Percentiles rank a stretch among this genome's conserved stretches.
phyloP scores from a whole-genome alignment of 73 alveolate genomes.

The Paramecium octaurelia region DNA sequence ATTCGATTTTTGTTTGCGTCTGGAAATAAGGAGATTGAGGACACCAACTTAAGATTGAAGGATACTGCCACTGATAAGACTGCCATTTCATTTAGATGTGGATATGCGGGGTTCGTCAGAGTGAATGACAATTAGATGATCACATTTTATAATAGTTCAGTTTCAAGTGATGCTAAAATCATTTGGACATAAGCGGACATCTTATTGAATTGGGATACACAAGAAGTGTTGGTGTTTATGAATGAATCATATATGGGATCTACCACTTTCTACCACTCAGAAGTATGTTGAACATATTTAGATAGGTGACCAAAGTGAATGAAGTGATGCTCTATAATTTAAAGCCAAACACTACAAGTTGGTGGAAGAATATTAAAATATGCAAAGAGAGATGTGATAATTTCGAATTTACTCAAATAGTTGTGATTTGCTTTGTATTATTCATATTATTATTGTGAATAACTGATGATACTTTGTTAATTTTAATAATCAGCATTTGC shows the following conservation, averaged over 20 bases:
- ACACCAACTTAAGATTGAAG: conserved; percentile 52
- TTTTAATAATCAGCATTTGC: neutral
- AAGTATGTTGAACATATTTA: neutral
- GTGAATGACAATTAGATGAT: conserved; percentile 65
- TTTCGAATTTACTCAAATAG: neutral
- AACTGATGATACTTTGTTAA: neutral
- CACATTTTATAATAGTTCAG: conserved; percentile 50
- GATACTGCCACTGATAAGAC: conserved; percentile 42
- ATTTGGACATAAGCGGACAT: conserved; percentile 41
- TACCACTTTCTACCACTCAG: conserved; percentile 21
- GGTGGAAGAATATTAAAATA: conserved; percentile 44
- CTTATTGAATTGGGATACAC: conserved; percentile 43
- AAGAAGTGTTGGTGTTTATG: conserved; percentile 20
- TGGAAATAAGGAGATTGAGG: conserved; percentile 47
- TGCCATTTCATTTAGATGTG: conserved; percentile 59
- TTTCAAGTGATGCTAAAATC: neutral
- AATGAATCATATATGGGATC: conserved; percentile 52
- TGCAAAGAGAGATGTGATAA: conserved; percentile 57
- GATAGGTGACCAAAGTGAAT: conserved; percentile 43
- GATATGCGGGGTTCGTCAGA: conserved; percentile 59
- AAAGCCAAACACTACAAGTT: conserved; percentile 47
- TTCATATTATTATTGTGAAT: neutral
- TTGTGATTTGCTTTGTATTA: neutral
- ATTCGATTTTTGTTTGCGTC: conserved; percentile 52
- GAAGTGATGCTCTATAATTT: conserved; percentile 47